A percentile compares a stretch with the other conserved stretches of the same genome.
phyloP scores from a whole-genome alignment of 1,139 yeast genomes.

The Geotrichum fermentans region DNA sequence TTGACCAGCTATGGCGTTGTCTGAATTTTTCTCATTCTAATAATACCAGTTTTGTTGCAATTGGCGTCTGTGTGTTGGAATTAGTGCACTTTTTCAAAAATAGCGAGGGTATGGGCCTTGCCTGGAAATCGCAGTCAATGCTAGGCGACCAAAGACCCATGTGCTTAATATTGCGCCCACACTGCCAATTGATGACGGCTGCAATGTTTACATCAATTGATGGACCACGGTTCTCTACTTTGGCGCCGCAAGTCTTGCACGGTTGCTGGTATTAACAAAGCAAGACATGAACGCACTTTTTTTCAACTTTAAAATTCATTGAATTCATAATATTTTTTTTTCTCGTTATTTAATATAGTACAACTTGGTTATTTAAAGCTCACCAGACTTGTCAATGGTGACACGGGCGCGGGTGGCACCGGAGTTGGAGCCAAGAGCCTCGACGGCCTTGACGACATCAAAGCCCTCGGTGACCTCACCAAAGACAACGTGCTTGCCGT shows the following conservation, averaged over 20 bases:
- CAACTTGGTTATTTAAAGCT: slow-evolving; percentile 49
- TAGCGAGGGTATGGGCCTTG: too few relatives aligned
- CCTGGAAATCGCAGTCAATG: too few relatives aligned
- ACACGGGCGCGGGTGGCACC: slow-evolving; percentile 81
- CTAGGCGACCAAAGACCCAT: too few relatives aligned
- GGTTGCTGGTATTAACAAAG: too few relatives aligned
- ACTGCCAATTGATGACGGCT: too few relatives aligned
- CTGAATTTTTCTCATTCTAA: neutral
- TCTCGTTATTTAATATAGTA: slow-evolving; percentile 1
- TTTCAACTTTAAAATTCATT: too few relatives aligned
- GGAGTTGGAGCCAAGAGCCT: slow-evolving; percentile 73
- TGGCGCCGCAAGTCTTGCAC: too few relatives aligned
- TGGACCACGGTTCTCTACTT: too few relatives aligned
- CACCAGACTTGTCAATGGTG: slow-evolving; percentile 80
- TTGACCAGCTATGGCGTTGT: neutral
- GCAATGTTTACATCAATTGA: too few relatives aligned
- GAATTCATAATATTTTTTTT: neutral
- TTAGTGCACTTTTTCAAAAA: too few relatives aligned
- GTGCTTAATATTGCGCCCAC: too few relatives aligned
- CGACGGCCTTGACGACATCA: slow-evolving; percentile 89
- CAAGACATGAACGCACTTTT: too few relatives aligned
- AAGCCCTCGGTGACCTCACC: slow-evolving; percentile 93
- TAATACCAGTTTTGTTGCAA: neutral
- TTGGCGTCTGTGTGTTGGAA: neutral
- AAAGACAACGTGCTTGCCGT: slow-evolving; percentile 97